phyloP scores from a whole-genome alignment of 208 protist species.

The Crithidia brevicula region DNA sequence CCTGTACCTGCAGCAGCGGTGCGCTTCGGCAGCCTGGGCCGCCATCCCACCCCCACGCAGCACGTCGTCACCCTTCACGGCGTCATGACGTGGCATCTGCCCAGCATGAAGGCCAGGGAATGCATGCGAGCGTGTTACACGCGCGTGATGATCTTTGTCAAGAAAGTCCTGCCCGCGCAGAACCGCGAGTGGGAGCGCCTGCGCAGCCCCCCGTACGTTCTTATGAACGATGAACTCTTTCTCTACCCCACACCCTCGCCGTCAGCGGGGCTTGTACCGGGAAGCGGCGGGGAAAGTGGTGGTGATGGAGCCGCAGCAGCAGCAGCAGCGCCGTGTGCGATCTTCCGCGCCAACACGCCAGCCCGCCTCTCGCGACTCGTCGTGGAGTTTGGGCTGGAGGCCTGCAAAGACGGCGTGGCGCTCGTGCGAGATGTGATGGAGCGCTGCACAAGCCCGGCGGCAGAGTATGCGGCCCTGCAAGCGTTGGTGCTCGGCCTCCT shows the following conservation, averaged over 20 bases:
- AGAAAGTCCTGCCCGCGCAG: slow-evolving; percentile 54
- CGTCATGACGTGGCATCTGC: slow-evolving; percentile 78
- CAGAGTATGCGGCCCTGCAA: slow-evolving; percentile 65
- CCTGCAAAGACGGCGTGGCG: slow-evolving; percentile 55
- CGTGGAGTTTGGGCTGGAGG: slow-evolving; percentile 83
- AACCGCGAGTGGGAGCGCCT: slow-evolving; percentile 66
- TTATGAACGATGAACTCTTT: slow-evolving; percentile 73
- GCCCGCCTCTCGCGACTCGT: slow-evolving; percentile 56
- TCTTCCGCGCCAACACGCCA: slow-evolving; percentile 34
- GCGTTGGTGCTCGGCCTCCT: slow-evolving; percentile 61
- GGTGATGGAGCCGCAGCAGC: no score
- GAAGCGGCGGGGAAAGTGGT: no score
- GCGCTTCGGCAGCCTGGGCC: slow-evolving; percentile 17
- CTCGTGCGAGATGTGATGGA: slow-evolving; percentile 78
- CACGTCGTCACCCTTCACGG: slow-evolving; percentile 82
- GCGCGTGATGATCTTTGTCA: slow-evolving; percentile 61
- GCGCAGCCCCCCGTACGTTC: slow-evolving; percentile 62
- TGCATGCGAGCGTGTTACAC: slow-evolving; percentile 62
- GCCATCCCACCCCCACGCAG: slow-evolving; percentile 4
- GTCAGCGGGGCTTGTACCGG: neutral
- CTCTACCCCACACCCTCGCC: slow-evolving; percentile 38
- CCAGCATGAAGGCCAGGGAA: slow-evolving; percentile 67
- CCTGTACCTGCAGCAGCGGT: neutral
- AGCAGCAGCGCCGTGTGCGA: slow-evolving; percentile 6
- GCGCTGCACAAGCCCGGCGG: slow-evolving; percentile 60